A percentile compares a stretch with the other conserved stretches of the same genome.
Conservation (phyloP, 306 rosid genomes). For the Astragalus membranaceus region DNA sequence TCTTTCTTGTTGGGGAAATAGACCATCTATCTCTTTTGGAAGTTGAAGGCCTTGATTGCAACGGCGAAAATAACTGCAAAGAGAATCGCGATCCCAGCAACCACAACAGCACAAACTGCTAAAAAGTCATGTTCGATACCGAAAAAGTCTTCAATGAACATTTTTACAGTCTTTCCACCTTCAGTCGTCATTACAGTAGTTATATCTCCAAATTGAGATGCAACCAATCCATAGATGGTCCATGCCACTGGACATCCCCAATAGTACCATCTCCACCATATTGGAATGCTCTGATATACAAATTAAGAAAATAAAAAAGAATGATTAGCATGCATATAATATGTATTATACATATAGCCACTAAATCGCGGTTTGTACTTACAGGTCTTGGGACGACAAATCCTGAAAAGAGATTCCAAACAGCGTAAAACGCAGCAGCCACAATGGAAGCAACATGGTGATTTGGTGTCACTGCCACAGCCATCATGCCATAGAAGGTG, state of each 20-base stretch:
- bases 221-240: slow-evolving; percentile 63
- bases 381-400: slow-evolving; percentile 47
- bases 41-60: slow-evolving; percentile 41
- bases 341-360: background rate
- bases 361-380: slow-evolving; percentile 17
- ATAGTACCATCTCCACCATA: slow-evolving; percentile 82
- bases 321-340: background rate
- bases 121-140: slow-evolving; percentile 40
- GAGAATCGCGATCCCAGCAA: slow-evolving; percentile 19
- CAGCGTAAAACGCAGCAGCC: slow-evolving; percentile 45
- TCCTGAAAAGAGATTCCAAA: slow-evolving; percentile 68
- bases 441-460: slow-evolving; percentile 52
- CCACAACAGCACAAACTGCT: slow-evolving; percentile 24
- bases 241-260: slow-evolving; percentile 68
- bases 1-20: background rate
- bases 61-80: slow-evolving; percentile 36
- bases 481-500: slow-evolving; percentile 63
- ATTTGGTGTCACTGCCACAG: slow-evolving; percentile 53
- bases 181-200: background rate
- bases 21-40: slow-evolving; percentile 38
- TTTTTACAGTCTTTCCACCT: background rate
- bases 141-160: slow-evolving; percentile 8
- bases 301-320: background rate
- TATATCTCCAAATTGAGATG: slow-evolving; percentile 47
- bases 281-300: slow-evolving; percentile 14